Evolutionary conservation across 768 basidiomycete species (phyloP), one percentile per base, ranked within the genome.

Genomic region (button mushroom (Agaricus bisporus)): DNA sequence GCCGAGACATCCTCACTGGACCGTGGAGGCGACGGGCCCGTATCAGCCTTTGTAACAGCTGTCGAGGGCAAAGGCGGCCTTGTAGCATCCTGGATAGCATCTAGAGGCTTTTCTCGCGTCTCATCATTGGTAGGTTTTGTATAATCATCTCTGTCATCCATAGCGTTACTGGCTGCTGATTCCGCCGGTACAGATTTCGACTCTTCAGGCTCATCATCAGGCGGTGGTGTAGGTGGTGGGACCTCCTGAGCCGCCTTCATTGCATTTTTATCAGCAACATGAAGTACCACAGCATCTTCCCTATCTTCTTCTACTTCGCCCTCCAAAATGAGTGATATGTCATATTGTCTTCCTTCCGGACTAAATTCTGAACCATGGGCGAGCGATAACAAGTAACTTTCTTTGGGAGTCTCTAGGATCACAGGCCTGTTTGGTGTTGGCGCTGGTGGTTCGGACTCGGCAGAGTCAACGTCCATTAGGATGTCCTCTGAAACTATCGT

Each of bases 351-450:
- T n/a, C 53, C 54, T 10, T 48, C 46, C 2, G 28, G 36, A 35
- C 41, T 48, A n/a, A 54, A 37, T 20, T 54, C 46, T 15, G 53
- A 54, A 42, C 41, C 46, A 36, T 48, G 53, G 14, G 46, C 17
- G n/a, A 54, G 36, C 12, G 56, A 50, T 38, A 74, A 61, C 22
- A 73, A 55, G 29, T 76, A 76, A 22, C 67, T 66, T 51, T 76
- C 72, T 51, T 73, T 73, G 5, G 61, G 59, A 3, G 73, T 74
- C 59, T 76, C 73, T 3, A 76, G 62, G 9, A 73, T 68, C 39
- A 75, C 62, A 7, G 67, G 61, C 41, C 68, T 60, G 54, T 60
- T 52, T 42, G 41, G 60, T 20, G 54, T 48, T 5, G 56, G 47
- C 4, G 52, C 41, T 25, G 43, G 51, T 12, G 52, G 48, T 42